phyloP scores from a whole-genome alignment of 805 yeast genomes.

The Cyberlindnera euphorbiae region DNA sequence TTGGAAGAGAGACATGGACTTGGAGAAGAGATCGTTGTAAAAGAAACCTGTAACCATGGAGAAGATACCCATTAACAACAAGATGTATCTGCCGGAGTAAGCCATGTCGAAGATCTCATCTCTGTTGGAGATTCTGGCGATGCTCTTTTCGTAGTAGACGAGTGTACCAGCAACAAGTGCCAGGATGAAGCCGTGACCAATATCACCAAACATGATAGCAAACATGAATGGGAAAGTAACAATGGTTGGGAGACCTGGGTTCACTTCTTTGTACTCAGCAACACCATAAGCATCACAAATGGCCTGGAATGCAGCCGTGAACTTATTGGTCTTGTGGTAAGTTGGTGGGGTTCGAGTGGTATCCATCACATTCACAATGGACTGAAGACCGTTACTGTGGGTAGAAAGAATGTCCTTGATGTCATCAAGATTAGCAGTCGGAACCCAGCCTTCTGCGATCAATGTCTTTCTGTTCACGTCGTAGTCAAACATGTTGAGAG shows the following conservation, averaged over 20 bases:
- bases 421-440: slow-evolving; percentile 64
- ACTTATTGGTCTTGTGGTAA: slow-evolving; percentile 88
- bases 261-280: slow-evolving; percentile 89
- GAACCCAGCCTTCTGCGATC: slow-evolving; percentile 97
- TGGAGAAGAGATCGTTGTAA: slow-evolving; percentile 91
- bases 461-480: slow-evolving; percentile 73
- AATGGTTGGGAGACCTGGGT: slow-evolving; percentile 92
- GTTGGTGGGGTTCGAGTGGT: slow-evolving; percentile 93
- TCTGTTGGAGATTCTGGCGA: slow-evolving; percentile 56
- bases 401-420: slow-evolving; percentile 59
- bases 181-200: slow-evolving; percentile 91
- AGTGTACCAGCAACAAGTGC: slow-evolving; percentile 66
- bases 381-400: slow-evolving; percentile 57
- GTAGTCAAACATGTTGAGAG: slow-evolving; percentile 75
- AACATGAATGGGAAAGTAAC: slow-evolving; percentile 98
- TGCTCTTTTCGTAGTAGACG: slow-evolving; percentile 67
- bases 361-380: slow-evolving; percentile 49
- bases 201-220: slow-evolving; percentile 98
- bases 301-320: slow-evolving; percentile 87
- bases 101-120: slow-evolving; percentile 98
- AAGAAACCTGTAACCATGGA: slow-evolving; percentile 94
- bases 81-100: slow-evolving; percentile 83
- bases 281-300: slow-evolving; percentile 95
- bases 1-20: slow-evolving; percentile 77
- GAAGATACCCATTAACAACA: slow-evolving; percentile 87